phyloP scores from a whole-genome alignment of 2,329 filamentous ascomycete species.

The Fusarium brachygibbosum region DNA sequence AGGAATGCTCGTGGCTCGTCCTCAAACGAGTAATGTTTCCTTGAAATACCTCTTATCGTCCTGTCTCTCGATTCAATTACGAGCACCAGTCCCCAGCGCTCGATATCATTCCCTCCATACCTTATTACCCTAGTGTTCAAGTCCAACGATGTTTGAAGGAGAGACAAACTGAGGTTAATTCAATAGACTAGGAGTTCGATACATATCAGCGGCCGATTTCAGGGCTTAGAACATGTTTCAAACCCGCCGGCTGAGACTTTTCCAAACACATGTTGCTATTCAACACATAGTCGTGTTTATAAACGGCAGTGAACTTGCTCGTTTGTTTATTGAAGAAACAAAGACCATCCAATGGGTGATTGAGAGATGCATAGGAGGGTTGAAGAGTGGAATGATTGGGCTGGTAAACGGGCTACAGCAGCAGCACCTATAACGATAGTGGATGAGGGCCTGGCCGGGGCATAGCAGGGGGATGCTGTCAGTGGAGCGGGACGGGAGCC shows the following conservation, averaged over 20 bases:
- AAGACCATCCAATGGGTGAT: slow-evolving; percentile 16
- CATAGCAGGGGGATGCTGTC: slow-evolving; percentile 37
- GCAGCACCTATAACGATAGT: slow-evolving; percentile 33
- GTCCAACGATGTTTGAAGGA: slow-evolving; percentile 32
- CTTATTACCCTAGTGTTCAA: slow-evolving; percentile 2
- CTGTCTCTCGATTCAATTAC: slow-evolving; percentile 7
- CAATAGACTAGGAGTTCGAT: slow-evolving; percentile 27
- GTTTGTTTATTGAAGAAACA: slow-evolving; percentile 16
- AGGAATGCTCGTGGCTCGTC: slow-evolving; percentile 21
- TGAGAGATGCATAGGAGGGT: slow-evolving; percentile 21
- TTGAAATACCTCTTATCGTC: slow-evolving; percentile 15
- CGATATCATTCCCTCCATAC: background rate
- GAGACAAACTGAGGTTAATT: slow-evolving; percentile 32
- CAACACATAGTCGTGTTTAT: background rate
- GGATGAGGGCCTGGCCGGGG: slow-evolving; percentile 23
- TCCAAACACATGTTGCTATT: slow-evolving; percentile 7
- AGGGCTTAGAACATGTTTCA: slow-evolving; percentile 19
- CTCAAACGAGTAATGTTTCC: slow-evolving; percentile 31
- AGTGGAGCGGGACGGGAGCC: slow-evolving; percentile 42
- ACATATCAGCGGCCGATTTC: slow-evolving; percentile 25
- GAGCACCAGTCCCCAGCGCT: background rate
- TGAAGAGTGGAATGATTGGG: slow-evolving; percentile 26
- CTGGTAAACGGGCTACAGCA: slow-evolving; percentile 29
- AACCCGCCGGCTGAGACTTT: slow-evolving; percentile 22
- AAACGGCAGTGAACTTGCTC: background rate